Evolutionary conservation across 805 yeast genomes (phyloP), one percentile per base, ranked within the genome.

Genomic region (Kodamaea restingae): DNA sequence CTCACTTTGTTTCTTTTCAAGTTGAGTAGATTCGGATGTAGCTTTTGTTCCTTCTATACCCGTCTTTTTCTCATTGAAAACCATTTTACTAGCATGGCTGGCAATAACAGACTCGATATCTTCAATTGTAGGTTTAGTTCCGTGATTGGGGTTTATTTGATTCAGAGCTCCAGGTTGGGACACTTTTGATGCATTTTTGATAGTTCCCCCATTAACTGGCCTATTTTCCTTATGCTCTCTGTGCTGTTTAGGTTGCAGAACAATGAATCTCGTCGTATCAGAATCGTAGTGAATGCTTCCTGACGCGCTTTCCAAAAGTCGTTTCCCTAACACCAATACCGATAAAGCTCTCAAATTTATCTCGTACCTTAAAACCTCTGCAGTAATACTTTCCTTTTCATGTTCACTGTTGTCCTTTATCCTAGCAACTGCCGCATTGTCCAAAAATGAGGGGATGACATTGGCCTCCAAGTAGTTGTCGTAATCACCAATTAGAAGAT

Each of bases 101-200:
- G 56, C 43, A 21, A 67, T 67, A 35, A 57, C 52, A 26, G 56
- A 56, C 46, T 65, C 67, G 32, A 67, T 66, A 25, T 65, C 71
- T 26, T 58, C 63, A n/a, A 65, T 49, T 0, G 27, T 27, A 4
- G 32, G 18, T 4, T 12, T 18, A 6, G 15, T 27, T 20, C 8
- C 18, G 6, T 11, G 15, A 11, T 15, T n/a, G n/a, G n/a, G n/a
- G n/a, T n/a, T n/a, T n/a, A n/a, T 27, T 11, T 22, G 26, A 9
- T 35, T 25, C 12, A 7, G 27, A 25, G 27, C n/a, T 4, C 12
- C 27, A 5, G 22, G 8, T 6, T 5, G 5, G 22, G 22, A 20
- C 5, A 20, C 8, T 5, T 20, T 20, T 20, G 22, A 8, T 20
- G 5, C 22, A 20, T 20, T 20, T 20, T 20, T 5, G 22, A 20